These are phyloP conservation scores for Trichosanthes cucumerina DNA, from an alignment of 306 rosid species.

Conservation along the genomic window DNA sequence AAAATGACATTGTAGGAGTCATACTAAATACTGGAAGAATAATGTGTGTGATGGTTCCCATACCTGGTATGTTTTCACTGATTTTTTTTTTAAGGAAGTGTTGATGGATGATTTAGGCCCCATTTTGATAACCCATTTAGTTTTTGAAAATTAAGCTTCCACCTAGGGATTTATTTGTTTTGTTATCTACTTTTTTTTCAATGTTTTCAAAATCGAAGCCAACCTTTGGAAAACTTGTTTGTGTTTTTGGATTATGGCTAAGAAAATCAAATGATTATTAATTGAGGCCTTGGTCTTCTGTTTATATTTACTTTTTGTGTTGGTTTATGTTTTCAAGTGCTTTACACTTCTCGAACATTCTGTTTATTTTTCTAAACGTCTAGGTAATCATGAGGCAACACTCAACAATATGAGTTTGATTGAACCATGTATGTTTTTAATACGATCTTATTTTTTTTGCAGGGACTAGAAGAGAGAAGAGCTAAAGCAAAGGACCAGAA, in stretches of 20 bases:
- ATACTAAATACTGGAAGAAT: background rate
- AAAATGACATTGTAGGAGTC: background rate
- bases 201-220: too few relatives aligned
- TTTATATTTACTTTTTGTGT: background rate
- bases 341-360: background rate
- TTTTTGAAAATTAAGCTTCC: too few relatives aligned
- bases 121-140: too few relatives aligned
- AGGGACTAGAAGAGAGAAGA: conserved; percentile 1
- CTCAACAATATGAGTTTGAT: background rate
- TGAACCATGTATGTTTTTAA: background rate
- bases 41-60: background rate
- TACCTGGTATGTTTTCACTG: background rate
- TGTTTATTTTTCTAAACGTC: background rate
- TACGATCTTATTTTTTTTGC: background rate
- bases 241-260: too few relatives aligned
- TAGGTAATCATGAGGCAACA: background rate
- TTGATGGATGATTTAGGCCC: too few relatives aligned
- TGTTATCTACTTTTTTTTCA: too few relatives aligned
- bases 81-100: too few relatives aligned
- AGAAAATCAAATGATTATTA: too few relatives aligned
- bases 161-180: too few relatives aligned
- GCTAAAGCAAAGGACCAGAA: background rate
- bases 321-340: background rate
- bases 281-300: too few relatives aligned
- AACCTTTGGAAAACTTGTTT: too few relatives aligned